These are phyloP conservation scores for Byssothecium circinans DNA, from an alignment of 2,329 filamentous ascomycete species.

Conservation along the genomic window DNA sequence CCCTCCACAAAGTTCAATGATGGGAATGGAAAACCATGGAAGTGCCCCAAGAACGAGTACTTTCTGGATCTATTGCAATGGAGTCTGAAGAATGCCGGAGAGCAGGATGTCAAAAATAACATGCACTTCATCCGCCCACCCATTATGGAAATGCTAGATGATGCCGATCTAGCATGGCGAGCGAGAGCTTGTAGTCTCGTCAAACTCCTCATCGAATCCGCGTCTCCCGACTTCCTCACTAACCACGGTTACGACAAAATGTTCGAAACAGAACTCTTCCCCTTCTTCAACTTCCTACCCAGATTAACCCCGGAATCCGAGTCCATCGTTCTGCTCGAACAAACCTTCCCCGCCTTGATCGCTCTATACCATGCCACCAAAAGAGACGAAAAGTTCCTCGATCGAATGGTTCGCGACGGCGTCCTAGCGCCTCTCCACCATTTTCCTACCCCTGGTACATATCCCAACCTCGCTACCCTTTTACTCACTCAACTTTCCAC, in stretches of 20 bases:
- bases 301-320: constrained; percentile 74
- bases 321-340: constrained; percentile 63
- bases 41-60: constrained; percentile 53
- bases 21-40: constrained; percentile 62
- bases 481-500: constrained; percentile 56
- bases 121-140: constrained; percentile 73
- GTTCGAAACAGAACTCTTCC: constrained; percentile 69
- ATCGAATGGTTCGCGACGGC: constrained; percentile 47
- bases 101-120: constrained; percentile 54
- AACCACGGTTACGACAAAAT: constrained; percentile 67
- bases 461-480: constrained; percentile 59
- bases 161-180: constrained; percentile 58
- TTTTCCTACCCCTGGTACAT: constrained; percentile 51
- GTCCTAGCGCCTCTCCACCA: constrained; percentile 55
- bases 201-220: constrained; percentile 56
- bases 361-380: constrained; percentile 48
- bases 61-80: constrained; percentile 63
- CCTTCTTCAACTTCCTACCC: constrained; percentile 75
- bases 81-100: constrained; percentile 57
- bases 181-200: constrained; percentile 60
- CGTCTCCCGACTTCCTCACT: constrained; percentile 57
- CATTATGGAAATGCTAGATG: constrained; percentile 69
- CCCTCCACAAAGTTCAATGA: constrained; percentile 57
- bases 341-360: constrained; percentile 68
- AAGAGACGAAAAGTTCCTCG: constrained; percentile 42